Evolutionary conservation across 257 asterid species (phyloP), one percentile per base, ranked within the genome.

Genomic region (Catharanthus roseus): DNA sequence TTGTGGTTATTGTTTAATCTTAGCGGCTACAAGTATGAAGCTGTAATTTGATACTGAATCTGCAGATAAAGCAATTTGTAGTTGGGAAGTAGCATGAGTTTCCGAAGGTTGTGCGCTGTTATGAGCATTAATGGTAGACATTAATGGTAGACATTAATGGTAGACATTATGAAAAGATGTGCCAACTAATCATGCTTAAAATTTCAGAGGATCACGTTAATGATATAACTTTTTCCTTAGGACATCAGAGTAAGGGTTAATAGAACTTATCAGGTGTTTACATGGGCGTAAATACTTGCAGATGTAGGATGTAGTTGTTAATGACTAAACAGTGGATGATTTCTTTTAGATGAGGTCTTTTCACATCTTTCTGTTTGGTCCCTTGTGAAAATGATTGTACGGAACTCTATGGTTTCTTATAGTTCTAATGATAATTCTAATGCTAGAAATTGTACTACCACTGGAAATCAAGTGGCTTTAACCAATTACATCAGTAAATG

Each of bases 11-110:
- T 45, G n/a, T 39, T 11, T 3, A 54, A 53, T 24, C 31, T n/a
- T 33, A 10, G 13, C 7, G 15, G 23, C 38, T 62, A 62, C 8
- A 62, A 33, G 10, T 16, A 34, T 34, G 67, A 34, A 62, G 34
- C 67, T 34, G 21, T 42, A 16, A 26, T 62, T 33, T 33, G 45
- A 18, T 2, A 62, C 36, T 61, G 39, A 38, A 33, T 61, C 6
- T 33, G 36, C 7, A 16, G 11, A 51, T 51, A 51, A 51, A 19
- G 11, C 45, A 61, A 61, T 61, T 61, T 19, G 47, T 47, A 34
- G 47, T 41, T 29, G 65, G 33, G 65, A 60, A 33, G 65, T 60
- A 60, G 65, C 42, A 16, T 33, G 15, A 60, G 65, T 60, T 34
- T 60, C 44, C 24, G 23, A 54, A 54, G 61, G 31, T 54, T 24